phyloP scores from a whole-genome alignment of 805 yeast genomes.

The Yarrowia alimentaria region DNA sequence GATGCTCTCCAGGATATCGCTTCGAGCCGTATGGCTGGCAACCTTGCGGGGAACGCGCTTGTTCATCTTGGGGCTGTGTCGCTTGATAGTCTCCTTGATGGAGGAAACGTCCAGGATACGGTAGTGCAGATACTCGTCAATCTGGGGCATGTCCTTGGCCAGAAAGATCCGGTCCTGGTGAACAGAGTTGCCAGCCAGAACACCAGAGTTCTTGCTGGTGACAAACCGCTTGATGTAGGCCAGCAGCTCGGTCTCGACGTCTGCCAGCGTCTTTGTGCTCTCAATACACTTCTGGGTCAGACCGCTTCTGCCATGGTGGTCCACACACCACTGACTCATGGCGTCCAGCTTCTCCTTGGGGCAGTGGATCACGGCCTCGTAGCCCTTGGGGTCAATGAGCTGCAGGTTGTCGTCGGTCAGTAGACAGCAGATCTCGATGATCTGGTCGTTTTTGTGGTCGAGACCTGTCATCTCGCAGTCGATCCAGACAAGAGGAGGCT shows the following conservation, averaged over 20 bases:
- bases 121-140: conserved; percentile 58
- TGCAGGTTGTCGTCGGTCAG: conserved; percentile 81
- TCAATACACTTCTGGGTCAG: conserved; percentile 66
- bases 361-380: conserved; percentile 76
- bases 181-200: conserved; percentile 87
- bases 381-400: conserved; percentile 66
- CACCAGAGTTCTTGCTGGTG: conserved; percentile 54
- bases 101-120: conserved; percentile 89
- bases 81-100: conserved; percentile 70
- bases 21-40: conserved; percentile 78
- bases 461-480: conserved; percentile 99
- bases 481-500: conserved; percentile 64
- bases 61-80: conserved; percentile 71
- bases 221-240: conserved; percentile 58
- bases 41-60: conserved; percentile 59
- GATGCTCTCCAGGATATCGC: conserved; percentile 88
- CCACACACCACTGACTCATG: conserved; percentile 4
- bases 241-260: conserved; percentile 66
- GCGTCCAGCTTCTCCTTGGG: conserved; percentile 49
- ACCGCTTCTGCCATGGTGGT: conserved; percentile 47
- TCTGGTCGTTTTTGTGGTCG: conserved; percentile 72
- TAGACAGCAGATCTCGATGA: conserved; percentile 88
- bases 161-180: conserved; percentile 89
- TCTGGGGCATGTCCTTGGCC: conserved; percentile 76
- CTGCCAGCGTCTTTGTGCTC: conserved; percentile 51